Evolutionary conservation across 192 early-diverging fungal species (phyloP), one percentile per base, ranked within the genome.

Genomic region (Backusella psychrophila): DNA sequence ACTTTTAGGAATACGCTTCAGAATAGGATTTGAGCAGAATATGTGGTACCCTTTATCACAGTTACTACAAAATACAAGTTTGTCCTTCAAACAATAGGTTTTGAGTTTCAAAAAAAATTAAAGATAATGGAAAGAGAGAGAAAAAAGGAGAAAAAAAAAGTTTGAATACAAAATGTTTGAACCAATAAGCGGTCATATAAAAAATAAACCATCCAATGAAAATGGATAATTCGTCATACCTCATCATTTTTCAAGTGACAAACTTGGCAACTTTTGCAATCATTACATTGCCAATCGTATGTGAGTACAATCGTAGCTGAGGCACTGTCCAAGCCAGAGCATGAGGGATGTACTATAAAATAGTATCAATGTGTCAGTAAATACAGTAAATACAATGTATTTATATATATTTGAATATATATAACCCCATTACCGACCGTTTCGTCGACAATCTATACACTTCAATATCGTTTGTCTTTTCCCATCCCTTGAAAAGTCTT

Each of bases 21-120:
- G 46, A 6, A 74, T 67, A 31, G 86, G 81, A 67, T 78, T 76
- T 63, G 80, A 81, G 74, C 86, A 88, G 72, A 82, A 83, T 21
- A 80, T 82, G 66, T 88, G 86, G 71, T 79, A 84, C 7, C 83
- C 84, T 71, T 81, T 73, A 70, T 88, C 86, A 71, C 86, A 88
- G 11, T 72, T 75, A 41, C 76, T 80, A 73, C 86, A 88, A 76
- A 88, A 80, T 38, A 88, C 72, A 72, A 88, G 75, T 44, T 84
- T 78, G 36, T 86, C 77, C 86, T 88, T 75, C 19, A 59, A 19
- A 59, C 21, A 5, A 33, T 33, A 33, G 33, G 33, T 33, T 33
- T 26, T 53, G 52, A 53, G n/a, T 53, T 21, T 53, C 5, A 23
- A 41, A 29, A 63, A 19, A 52, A 71, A 63, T 34, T 56, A 34